Conservation (phyloP, 2,329 filamentous ascomycete species). For the Dothiorella sarmentorum region DNA sequence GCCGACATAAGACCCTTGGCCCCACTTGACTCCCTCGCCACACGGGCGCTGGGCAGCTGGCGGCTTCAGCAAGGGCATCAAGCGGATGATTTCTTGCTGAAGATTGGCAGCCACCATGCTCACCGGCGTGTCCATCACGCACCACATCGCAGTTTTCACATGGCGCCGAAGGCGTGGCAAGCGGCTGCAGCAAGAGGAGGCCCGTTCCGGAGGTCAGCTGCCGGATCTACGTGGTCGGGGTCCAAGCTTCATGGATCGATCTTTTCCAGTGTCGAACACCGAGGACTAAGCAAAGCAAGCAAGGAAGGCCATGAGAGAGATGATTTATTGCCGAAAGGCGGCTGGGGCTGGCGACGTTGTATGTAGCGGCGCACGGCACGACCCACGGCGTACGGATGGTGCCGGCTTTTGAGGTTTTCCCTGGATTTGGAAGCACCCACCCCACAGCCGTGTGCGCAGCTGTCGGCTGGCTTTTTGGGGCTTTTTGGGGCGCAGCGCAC, state of each 20-base stretch:
- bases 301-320: neutral
- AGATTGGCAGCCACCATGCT: constrained; percentile 6
- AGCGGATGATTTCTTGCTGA: neutral
- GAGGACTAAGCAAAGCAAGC: constrained; percentile 1
- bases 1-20: constrained; percentile 5
- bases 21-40: constrained; percentile 10
- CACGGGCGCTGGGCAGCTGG: constrained; percentile 8
- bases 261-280: constrained; percentile 4
- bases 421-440: neutral
- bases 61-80: constrained; percentile 1
- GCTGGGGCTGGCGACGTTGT: neutral
- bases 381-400: constrained; percentile 8
- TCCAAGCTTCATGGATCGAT: constrained; percentile 7
- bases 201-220: constrained; percentile 11
- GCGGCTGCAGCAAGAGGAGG: neutral
- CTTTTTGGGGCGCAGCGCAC: neutral
- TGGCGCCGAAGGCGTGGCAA: constrained; percentile 5
- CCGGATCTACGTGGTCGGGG: constrained; percentile 10
- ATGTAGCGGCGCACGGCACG: neutral
- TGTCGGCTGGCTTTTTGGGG: constrained; percentile 4
- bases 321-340: neutral
- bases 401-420: constrained; percentile 12
- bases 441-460: constrained; percentile 1
- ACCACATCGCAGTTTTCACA: neutral
- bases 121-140: constrained; percentile 1